A percentile compares a stretch with the other conserved stretches of the same genome.
Evolutionary conservation across 1,139 yeast genomes (phyloP).

Genomic region (Taiozyma sp.): DNA sequence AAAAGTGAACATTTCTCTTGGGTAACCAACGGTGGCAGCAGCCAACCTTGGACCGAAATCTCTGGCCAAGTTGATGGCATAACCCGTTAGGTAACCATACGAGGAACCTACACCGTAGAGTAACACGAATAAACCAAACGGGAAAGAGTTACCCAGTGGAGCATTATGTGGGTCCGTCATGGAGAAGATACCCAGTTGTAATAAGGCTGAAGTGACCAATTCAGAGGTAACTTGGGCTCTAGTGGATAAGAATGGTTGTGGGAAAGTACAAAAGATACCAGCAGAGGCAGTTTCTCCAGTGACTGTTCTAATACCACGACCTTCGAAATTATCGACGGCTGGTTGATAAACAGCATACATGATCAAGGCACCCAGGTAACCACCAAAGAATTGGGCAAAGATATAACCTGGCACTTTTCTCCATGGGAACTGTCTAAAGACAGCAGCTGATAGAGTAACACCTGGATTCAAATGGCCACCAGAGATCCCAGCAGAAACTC

Average conservation of each 20-base stretch:
- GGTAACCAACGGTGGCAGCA: slow-evolving; percentile 40
- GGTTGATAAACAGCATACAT: slow-evolving; percentile 33
- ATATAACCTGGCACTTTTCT: slow-evolving; percentile 36
- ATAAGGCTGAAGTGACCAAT: slow-evolving; percentile 36
- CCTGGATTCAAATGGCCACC: slow-evolving; percentile 44
- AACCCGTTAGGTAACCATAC: slow-evolving; percentile 46
- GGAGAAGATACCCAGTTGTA: slow-evolving; percentile 41
- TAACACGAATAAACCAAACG: slow-evolving; percentile 38
- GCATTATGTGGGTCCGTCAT: slow-evolving; percentile 45
- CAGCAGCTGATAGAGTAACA: slow-evolving; percentile 34
- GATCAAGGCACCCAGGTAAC: slow-evolving; percentile 34
- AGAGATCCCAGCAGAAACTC: slow-evolving; percentile 38
- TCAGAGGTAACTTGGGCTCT: slow-evolving; percentile 43
- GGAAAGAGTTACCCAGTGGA: slow-evolving; percentile 39
- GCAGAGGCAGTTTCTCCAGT: slow-evolving; percentile 29
- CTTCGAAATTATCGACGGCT: slow-evolving; percentile 23
- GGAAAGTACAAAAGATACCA: slow-evolving; percentile 42
- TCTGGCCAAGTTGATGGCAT: slow-evolving; percentile 48
- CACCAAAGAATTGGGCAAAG: slow-evolving; percentile 37
- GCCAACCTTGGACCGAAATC: slow-evolving; percentile 50
- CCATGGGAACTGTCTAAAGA: slow-evolving; percentile 39
- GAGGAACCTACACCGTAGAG: slow-evolving; percentile 40
- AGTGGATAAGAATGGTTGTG: slow-evolving; percentile 36
- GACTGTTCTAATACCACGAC: slow-evolving; percentile 21
- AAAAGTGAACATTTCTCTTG: slow-evolving; percentile 33